Evolutionary conservation across 2,329 filamentous ascomycete species (phyloP).

Genomic region (Aspergillus japonicus): DNA sequence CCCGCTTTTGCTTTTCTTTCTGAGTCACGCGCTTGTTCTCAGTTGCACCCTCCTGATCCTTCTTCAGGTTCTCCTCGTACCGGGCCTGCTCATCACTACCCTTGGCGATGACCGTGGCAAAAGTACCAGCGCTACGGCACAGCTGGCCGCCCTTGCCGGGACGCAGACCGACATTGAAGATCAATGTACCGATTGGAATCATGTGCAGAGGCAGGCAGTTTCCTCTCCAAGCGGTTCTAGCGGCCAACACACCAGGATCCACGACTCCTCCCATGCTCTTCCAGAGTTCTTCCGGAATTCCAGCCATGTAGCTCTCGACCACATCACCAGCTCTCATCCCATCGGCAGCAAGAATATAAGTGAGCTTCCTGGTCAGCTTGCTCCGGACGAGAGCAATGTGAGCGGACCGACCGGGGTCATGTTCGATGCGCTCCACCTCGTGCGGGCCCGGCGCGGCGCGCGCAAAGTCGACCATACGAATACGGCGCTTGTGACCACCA

Average conservation of each 20-base stretch:
- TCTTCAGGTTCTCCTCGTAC: slow-evolving; percentile 51
- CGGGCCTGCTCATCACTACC: slow-evolving; percentile 64
- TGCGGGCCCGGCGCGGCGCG: slow-evolving; percentile 78
- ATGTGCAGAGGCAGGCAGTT: slow-evolving; percentile 96
- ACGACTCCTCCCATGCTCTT: slow-evolving; percentile 88
- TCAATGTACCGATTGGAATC: slow-evolving; percentile 88
- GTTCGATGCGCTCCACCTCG: slow-evolving; percentile 88
- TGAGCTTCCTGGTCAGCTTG: slow-evolving; percentile 70
- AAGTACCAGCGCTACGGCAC: slow-evolving; percentile 91
- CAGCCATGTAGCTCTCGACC: slow-evolving; percentile 86
- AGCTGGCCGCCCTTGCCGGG: slow-evolving; percentile 76
- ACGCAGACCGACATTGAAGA: slow-evolving; percentile 83
- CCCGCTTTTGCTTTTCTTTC: slow-evolving; percentile 42
- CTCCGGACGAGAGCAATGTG: slow-evolving; percentile 87
- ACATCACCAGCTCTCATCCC: slow-evolving; percentile 88
- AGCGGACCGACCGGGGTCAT: slow-evolving; percentile 88
- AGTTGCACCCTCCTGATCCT: slow-evolving; percentile 26
- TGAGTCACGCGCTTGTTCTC: slow-evolving; percentile 37
- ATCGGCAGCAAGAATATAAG: slow-evolving; percentile 93
- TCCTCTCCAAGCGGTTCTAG: slow-evolving; percentile 88
- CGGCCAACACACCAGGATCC: slow-evolving; percentile 92
- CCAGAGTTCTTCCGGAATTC: slow-evolving; percentile 83
- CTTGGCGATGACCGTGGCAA: slow-evolving; percentile 84
- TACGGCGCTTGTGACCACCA: slow-evolving; percentile 86
- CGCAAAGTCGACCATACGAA: slow-evolving; percentile 86